Evolutionary conservation across 2,329 filamentous ascomycete genomes (phyloP).

Genomic region (Colletotrichum cordylinicola): DNA sequence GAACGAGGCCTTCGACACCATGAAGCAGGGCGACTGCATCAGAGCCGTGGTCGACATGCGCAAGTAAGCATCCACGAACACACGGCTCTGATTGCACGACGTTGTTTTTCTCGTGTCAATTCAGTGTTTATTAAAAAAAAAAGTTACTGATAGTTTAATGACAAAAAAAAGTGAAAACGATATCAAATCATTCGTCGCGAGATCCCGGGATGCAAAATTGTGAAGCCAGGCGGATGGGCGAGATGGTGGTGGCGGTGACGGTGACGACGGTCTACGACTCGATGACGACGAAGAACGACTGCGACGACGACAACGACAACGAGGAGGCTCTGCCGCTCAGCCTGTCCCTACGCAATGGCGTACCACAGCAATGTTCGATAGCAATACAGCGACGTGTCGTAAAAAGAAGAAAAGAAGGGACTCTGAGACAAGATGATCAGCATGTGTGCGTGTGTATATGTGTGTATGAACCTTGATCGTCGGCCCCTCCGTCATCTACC

Average conservation of each 20-base stretch:
- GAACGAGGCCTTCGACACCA: conserved; percentile 88
- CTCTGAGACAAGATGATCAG: neutral
- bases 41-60: conserved; percentile 83
- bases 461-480: neutral
- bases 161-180: conserved; percentile 22
- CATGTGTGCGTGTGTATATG: neutral
- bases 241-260: neutral
- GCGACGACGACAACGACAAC: neutral
- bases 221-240: conserved; percentile 12
- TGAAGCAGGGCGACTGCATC: conserved; percentile 98
- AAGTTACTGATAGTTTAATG: conserved; percentile 21
- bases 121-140: neutral
- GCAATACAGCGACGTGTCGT: neutral
- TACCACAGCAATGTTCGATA: neutral
- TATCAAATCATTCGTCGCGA: neutral
- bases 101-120: neutral
- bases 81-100: conserved; percentile 13
- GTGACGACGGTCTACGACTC: neutral
- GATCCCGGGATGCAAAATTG: conserved; percentile 11
- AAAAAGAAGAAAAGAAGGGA: neutral
- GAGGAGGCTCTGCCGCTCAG: neutral
- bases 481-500: neutral
- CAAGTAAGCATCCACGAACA: conserved; percentile 27
- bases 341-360: neutral
- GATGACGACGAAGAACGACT: neutral